Conservation (phyloP, 2,329 filamentous ascomycete genomes). For the Didymella segeticola region DNA sequence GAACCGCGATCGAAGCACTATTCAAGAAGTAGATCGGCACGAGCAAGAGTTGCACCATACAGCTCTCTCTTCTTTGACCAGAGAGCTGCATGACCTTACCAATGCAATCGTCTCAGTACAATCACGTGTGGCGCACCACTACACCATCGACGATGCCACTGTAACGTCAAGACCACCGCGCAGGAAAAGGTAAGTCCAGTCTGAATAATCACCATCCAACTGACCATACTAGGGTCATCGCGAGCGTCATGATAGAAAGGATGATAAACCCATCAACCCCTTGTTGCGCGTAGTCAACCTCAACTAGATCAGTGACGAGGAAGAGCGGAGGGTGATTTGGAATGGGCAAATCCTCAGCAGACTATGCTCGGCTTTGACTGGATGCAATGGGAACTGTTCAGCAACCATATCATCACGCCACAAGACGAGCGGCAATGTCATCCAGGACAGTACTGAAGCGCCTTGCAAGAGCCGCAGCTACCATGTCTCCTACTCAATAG, state of each 20-base stretch:
- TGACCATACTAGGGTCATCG: neutral
- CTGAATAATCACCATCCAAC: neutral
- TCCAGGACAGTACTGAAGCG: neutral
- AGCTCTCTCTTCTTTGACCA: neutral
- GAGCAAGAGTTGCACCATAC: neutral
- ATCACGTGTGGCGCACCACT: neutral
- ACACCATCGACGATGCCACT: neutral
- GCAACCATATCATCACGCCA: too few relatives aligned
- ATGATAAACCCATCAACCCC: neutral
- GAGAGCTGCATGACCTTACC: neutral
- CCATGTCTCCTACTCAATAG: neutral
- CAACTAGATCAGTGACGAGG: neutral
- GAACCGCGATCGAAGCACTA: neutral
- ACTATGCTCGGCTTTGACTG: neutral
- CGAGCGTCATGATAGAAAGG: neutral
- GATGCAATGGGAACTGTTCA: neutral
- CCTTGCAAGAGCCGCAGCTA: neutral
- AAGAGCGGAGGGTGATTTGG: neutral
- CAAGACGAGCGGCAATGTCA: neutral
- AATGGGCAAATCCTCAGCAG: neutral
- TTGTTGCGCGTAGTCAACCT: neutral
- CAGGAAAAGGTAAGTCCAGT: neutral
- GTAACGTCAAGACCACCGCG: too few relatives aligned
- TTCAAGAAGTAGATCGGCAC: neutral
- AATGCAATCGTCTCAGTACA: neutral